A percentile compares a stretch with the other conserved stretches of the same genome.
phyloP scores from a whole-genome alignment of 257 asterid species.

The Fraxinus pennsylvanica region DNA sequence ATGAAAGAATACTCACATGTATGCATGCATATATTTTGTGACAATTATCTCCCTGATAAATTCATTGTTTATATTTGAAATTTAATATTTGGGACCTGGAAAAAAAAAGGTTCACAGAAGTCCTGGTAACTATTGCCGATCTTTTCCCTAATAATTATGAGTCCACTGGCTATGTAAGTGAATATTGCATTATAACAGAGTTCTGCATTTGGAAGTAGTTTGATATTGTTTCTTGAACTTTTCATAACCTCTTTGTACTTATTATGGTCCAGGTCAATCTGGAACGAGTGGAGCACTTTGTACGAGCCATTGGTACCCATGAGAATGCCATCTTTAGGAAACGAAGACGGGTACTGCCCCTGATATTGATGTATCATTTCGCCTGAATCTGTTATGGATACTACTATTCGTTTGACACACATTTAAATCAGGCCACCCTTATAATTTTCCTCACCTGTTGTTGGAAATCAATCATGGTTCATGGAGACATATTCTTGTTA shows the following conservation, averaged over 20 bases:
- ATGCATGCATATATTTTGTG: not conserved
- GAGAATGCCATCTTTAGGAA: conserved; percentile 54
- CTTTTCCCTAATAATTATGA: not conserved
- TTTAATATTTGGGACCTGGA: conserved; percentile 1
- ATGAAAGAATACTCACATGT: not conserved
- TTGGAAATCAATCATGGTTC: not conserved
- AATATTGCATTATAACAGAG: not conserved
- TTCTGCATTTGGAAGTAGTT: not conserved
- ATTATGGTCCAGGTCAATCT: conserved; percentile 47
- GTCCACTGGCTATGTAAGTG: not conserved
- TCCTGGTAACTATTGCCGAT: conserved; percentile 1
- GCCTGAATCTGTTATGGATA: conserved; percentile 12
- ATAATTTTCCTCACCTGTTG: conserved; percentile 16
- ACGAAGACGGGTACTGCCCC: conserved; percentile 45
- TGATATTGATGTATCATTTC: conserved; percentile 9
- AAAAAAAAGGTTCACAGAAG: not conserved
- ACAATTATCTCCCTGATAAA: not conserved
- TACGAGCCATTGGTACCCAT: conserved; percentile 49
- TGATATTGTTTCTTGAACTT: not conserved
- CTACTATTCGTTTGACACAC: not conserved
- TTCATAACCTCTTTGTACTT: not conserved
- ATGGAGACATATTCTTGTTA: not conserved
- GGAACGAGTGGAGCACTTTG: conserved; percentile 51
- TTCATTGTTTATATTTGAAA: not conserved
- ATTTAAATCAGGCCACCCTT: not conserved